Evolutionary conservation across 345 rosid genomes (phyloP), one percentile per base, ranked within the genome.

Genomic region (Salix purpurea): DNA sequence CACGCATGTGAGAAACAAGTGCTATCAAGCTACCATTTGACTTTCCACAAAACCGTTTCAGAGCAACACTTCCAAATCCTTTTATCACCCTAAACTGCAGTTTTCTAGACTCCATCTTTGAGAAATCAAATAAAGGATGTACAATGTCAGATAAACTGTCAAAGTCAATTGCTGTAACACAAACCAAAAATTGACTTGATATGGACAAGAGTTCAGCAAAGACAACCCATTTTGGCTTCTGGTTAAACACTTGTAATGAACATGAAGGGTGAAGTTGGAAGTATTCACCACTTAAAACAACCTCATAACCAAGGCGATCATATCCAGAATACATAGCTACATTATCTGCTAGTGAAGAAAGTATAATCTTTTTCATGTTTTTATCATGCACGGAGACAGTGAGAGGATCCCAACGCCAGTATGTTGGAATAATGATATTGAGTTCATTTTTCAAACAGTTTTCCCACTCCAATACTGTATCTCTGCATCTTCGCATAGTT

Each of bases 171-270:
- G 94, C 92, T 26, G 95, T 92, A 46, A 91, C 99, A 74, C 98
- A 94, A 72, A 92, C 94, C 84, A 95, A 84, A 86, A 88, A 92
- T 78, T 91, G 85, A 79, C 77, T 83, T 65, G 87, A 77, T 56
- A 68, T 24, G 54, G 93, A 89, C 32, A 95, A 82, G 18, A 95
- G 87, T 81, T 95, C 99, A 79, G 92, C 80, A 77, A 93, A 95
- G 76, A 95, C 94, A 67, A 95, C 97, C 97, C 97, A 93, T 76
- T 78, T 71, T 42, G 99, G 97, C 92, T 87, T 95, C 87, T 88
- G 88, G 65, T 83, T 82, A 78, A 91, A 95, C 61, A 86, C 82
- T 84, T 86, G 89, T 86, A 95, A 80, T 4, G 97, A 93, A 82
- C 97, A 90, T 37, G 97, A 87, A 74, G 96, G 97, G 82, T 95